Conservation (phyloP, 1,139 yeast species). For the Yamadazyma kanchanaburiensis region DNA sequence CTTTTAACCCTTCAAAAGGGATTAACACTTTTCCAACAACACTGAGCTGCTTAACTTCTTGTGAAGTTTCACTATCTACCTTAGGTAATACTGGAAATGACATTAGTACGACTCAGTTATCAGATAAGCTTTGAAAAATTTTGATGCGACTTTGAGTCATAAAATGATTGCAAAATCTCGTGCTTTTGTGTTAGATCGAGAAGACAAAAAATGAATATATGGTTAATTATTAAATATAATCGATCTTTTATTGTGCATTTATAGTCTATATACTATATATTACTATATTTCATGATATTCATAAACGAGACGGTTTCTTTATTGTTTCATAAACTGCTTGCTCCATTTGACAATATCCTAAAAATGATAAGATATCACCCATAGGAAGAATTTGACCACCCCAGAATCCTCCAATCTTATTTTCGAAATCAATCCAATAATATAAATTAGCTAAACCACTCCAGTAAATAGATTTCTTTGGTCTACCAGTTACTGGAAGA, state of each 20-base stretch:
- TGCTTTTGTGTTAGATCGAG: no score
- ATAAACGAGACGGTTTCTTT: no score
- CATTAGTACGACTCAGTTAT: slow-evolving; percentile 19
- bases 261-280: no score
- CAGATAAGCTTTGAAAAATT: slow-evolving; percentile 3
- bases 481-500: slow-evolving; percentile 36
- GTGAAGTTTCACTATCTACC: slow-evolving; percentile 20
- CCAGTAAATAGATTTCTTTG: slow-evolving; percentile 41
- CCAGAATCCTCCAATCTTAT: slow-evolving; percentile 42
- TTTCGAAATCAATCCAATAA: slow-evolving; percentile 45
- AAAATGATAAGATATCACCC: slow-evolving; percentile 9
- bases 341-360: slow-evolving; percentile 14
- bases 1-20: slow-evolving; percentile 24
- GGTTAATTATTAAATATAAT: no score
- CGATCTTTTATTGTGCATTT: no score
- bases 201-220: no score
- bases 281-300: no score
- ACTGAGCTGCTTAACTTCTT: slow-evolving; percentile 24
- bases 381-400: slow-evolving; percentile 18
- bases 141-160: slow-evolving; percentile 2
- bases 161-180: slow-evolving; percentile 1
- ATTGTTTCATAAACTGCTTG: slow-evolving; percentile 12
- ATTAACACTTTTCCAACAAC: slow-evolving; percentile 39
- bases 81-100: slow-evolving; percentile 48
- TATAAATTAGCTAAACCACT: slow-evolving; percentile 43